These are phyloP conservation scores for Suillus discolor DNA, from an alignment of 768 basidiomycete species.

Conservation along the genomic window DNA sequence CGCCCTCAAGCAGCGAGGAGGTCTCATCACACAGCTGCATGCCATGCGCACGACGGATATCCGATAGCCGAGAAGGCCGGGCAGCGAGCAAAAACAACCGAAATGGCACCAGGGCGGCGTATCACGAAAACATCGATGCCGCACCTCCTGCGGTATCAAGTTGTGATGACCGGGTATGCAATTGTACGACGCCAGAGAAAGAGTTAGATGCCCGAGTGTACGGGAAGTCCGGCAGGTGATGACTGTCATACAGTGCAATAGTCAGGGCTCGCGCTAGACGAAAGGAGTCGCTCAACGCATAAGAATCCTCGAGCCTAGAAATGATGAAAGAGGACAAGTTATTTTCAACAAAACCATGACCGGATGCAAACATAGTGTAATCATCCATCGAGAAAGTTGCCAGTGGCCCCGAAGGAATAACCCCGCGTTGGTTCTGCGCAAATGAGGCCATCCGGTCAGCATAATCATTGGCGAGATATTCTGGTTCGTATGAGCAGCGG, in stretches of 20 bases:
- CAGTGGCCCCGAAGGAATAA: too few relatives aligned
- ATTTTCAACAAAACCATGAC: too few relatives aligned
- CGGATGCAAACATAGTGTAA: too few relatives aligned
- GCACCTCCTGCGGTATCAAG: background rate
- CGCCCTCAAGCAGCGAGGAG: background rate
- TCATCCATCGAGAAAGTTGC: background rate
- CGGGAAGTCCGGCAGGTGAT: background rate
- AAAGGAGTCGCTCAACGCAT: background rate
- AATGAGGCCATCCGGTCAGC: too few relatives aligned
- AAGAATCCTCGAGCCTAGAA: background rate
- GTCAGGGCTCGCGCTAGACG: background rate
- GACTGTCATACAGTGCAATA: background rate
- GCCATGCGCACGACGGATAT: background rate
- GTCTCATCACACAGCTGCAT: background rate
- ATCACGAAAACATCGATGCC: background rate
- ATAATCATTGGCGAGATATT: too few relatives aligned
- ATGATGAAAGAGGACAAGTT: background rate
- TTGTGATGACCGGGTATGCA: background rate
- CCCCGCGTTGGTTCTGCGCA: too few relatives aligned
- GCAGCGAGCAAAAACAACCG: background rate
- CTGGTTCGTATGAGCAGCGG: too few relatives aligned
- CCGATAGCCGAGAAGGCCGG: background rate
- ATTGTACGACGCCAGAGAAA: background rate
- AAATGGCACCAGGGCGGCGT: background rate
- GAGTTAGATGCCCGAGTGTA: background rate